These are phyloP conservation scores for Cardiospermum halicacabum DNA, from an alignment of 345 rosid genomes.

Conservation along the genomic window DNA sequence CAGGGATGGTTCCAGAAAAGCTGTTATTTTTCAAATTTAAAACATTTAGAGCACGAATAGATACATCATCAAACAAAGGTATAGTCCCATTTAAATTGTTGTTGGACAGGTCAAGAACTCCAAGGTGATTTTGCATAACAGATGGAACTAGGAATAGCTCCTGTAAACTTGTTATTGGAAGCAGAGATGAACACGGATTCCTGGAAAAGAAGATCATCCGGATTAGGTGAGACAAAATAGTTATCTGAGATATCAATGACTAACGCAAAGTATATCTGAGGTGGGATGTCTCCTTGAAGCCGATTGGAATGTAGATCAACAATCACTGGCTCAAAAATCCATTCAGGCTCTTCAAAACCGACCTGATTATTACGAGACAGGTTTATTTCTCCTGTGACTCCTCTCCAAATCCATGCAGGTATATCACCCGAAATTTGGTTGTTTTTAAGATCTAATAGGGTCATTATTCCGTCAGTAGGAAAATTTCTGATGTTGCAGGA, in stretches of 20 bases:
- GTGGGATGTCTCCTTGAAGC: slow-evolving; percentile 27
- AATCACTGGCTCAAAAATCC: too few relatives aligned
- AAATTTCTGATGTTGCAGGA: slow-evolving; percentile 33
- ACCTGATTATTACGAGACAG: slow-evolving; percentile 15
- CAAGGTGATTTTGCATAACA: slow-evolving; percentile 19
- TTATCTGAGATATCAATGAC: slow-evolving; percentile 32
- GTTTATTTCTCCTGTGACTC: background rate
- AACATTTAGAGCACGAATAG: too few relatives aligned
- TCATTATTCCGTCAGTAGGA: slow-evolving; percentile 24
- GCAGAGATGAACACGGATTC: slow-evolving; percentile 22
- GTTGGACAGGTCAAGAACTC: slow-evolving; percentile 34
- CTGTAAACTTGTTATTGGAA: slow-evolving; percentile 26
- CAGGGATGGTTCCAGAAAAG: slow-evolving; percentile 19
- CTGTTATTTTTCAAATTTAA: too few relatives aligned
- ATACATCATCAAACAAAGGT: too few relatives aligned
- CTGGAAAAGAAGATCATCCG: slow-evolving; percentile 9
- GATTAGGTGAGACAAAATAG: slow-evolving; percentile 14
- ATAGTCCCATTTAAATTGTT: slow-evolving; percentile 30
- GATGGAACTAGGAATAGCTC: slow-evolving; percentile 31
- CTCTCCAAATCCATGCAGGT: slow-evolving; percentile 43
- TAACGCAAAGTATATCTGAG: too few relatives aligned
- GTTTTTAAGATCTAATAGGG: slow-evolving; percentile 32
- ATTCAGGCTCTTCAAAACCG: slow-evolving; percentile 14
- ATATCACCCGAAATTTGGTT: slow-evolving; percentile 34
- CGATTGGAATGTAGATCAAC: slow-evolving; percentile 28